A percentile compares a stretch with the other conserved stretches of the same genome.
phyloP scores from a whole-genome alignment of 768 basidiomycete species.

The Leccinum disarticulatum region DNA sequence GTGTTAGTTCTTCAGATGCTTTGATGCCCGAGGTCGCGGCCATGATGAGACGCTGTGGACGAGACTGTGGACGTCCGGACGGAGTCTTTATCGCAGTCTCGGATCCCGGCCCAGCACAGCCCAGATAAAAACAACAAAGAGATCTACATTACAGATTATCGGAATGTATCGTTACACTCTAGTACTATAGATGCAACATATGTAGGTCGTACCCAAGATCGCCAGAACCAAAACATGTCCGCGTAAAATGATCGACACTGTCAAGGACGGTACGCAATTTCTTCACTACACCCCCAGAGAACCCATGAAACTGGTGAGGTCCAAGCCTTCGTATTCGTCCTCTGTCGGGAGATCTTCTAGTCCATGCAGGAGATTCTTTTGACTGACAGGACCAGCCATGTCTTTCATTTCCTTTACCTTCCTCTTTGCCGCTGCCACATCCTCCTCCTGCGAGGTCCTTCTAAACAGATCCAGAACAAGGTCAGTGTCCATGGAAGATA shows the following conservation, averaged over 20 bases:
- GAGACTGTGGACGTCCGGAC: neutral
- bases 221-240: conserved; percentile 16
- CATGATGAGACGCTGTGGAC: conserved; percentile 41
- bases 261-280: conserved; percentile 4
- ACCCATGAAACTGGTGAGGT: conserved; percentile 85
- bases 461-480: conserved; percentile 93
- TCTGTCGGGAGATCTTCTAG: conserved; percentile 90
- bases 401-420: conserved; percentile 54
- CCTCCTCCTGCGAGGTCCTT: conserved; percentile 74
- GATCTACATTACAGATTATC: conserved; percentile 37
- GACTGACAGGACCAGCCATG: conserved; percentile 55
- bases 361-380: conserved; percentile 85
- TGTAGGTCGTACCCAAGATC: conserved; percentile 24
- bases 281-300: conserved; percentile 58
- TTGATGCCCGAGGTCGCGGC: conserved; percentile 72
- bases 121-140: neutral
- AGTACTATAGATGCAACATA: conserved; percentile 35
- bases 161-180: conserved; percentile 32
- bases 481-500: conserved; percentile 96
- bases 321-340: conserved; percentile 88
- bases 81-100: neutral
- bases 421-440: conserved; percentile 48
- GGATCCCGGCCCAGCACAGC: neutral
- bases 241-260: conserved; percentile 16
- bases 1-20: conserved; percentile 56